phyloP scores from a whole-genome alignment of 169 alveolate species.

The Theileria luwenshuni region DNA sequence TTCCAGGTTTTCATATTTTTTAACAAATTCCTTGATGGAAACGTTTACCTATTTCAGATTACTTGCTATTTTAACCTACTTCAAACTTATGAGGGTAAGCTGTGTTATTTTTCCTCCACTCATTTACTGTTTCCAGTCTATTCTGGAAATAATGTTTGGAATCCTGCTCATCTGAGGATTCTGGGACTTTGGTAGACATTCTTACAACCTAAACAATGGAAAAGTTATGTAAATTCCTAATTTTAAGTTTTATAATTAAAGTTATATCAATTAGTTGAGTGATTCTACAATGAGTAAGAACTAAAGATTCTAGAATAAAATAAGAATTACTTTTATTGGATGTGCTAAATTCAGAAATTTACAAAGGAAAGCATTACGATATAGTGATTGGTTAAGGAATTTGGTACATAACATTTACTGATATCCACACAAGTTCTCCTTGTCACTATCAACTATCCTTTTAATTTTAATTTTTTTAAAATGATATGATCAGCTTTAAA shows the following conservation, averaged over 20 bases:
- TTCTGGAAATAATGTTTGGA: conserved; percentile 71
- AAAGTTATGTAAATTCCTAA: neutral
- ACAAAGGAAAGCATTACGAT: neutral
- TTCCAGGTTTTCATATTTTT: conserved; percentile 80
- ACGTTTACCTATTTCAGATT: conserved; percentile 72
- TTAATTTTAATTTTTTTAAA: neutral
- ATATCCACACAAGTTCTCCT: neutral
- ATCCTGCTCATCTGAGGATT: conserved; percentile 71
- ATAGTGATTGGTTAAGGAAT: neutral
- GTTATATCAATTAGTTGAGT: too few species aligned
- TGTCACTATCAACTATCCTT: neutral
- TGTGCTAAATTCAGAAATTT: neutral
- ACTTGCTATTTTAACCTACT: conserved; percentile 20
- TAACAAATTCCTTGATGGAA: conserved; percentile 84
- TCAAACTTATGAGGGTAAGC: conserved; percentile 80
- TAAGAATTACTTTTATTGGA: neutral
- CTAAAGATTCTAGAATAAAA: too few species aligned
- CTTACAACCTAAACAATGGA: neutral
- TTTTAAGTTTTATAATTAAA: neutral
- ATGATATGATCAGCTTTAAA: neutral
- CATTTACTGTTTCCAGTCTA: conserved; percentile 68
- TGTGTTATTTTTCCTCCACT: conserved; percentile 63
- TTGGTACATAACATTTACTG: conserved; percentile 22
- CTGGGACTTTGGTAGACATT: conserved; percentile 36
- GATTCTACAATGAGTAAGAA: neutral